Evolutionary conservation across 2,329 filamentous ascomycete species (phyloP).

Genomic region (Stemphylium vesicarium): DNA sequence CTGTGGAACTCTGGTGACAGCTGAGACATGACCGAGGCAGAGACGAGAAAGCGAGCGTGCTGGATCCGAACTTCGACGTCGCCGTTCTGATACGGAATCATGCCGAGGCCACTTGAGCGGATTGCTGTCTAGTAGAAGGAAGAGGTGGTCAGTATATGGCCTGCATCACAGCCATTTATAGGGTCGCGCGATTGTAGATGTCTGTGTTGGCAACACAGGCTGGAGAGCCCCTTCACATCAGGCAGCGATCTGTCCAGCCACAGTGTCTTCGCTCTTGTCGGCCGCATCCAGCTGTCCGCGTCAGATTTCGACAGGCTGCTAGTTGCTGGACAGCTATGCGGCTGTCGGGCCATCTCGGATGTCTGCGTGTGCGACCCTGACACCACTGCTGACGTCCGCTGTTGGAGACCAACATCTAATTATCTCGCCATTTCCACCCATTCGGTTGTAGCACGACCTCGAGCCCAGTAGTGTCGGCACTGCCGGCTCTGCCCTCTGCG

Average conservation of each 20-base stretch:
- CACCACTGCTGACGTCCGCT: neutral
- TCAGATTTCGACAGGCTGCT: neutral
- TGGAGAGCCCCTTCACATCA: neutral
- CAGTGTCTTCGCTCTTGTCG: no score
- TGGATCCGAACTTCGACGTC: slow-evolving; percentile 3
- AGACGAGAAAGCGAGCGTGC: slow-evolving; percentile 3
- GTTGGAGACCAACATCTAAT: no score
- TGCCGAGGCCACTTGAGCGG: neutral
- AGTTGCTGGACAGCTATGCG: neutral
- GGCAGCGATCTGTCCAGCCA: neutral
- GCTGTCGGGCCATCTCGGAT: neutral
- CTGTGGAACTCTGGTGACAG: slow-evolving; percentile 8
- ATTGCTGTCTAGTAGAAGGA: neutral
- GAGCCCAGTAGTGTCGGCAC: no score
- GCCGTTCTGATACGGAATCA: neutral
- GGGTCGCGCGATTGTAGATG: neutral
- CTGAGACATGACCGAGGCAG: slow-evolving; percentile 5
- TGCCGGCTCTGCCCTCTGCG: no score
- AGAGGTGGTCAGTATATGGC: neutral
- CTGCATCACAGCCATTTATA: neutral
- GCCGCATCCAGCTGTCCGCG: no score
- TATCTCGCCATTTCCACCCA: no score
- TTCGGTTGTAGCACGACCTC: no score
- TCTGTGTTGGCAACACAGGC: neutral
- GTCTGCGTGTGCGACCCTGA: neutral